Evolutionary conservation across 768 basidiomycete genomes (phyloP), one percentile per base, ranked within the genome.

Genomic region (Boletus vermiculosoides): DNA sequence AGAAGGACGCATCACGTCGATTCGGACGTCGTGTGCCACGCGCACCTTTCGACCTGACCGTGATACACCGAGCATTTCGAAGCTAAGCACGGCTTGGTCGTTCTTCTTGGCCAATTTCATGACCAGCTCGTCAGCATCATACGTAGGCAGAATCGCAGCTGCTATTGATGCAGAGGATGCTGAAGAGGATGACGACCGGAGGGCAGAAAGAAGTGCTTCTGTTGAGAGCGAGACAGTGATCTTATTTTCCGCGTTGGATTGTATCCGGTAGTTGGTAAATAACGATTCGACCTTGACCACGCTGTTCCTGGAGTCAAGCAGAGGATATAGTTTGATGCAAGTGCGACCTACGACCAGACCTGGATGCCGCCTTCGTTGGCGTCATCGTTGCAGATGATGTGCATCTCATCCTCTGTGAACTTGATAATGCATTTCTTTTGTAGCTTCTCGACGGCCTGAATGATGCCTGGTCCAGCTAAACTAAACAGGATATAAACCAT

Each of bases 81-180:
- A 89, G 46, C 81, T 84, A 11, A 94, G 78, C 34, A 90, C 82
- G 1, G 91, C 88, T 39, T 85, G 83, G 47, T 89, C 85, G 60
- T 86, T 85, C 73, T 92, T 92, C 77, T 95, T 95, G 12, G 92
- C 89, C 3, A 94, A 79, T 73, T 89, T 93, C 80, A 94, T 83
- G 50, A 88, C 79, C 34, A 90, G 81, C 40, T 91, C 85, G 25
- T 85, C 85, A 6, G 78, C 75, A 37, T 84, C 83, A 50, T 79
- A 80, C 31, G 67, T 50, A 4, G 71, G 72, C 1, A 72, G 41
- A 34, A 72, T 62, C 3, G 66, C 46, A 25, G 72, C 67, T 23
- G 72, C 71, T 11, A 63, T 25, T 2, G 69, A 63, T 0, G 79
- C 71, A 0, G 80, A 69, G 0, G 76, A 74, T 15, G 83, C 76